Base-by-base conservation (phyloP, 1,284 basidiomycete genomes). In the Afroboletus lepidellus region DNA sequence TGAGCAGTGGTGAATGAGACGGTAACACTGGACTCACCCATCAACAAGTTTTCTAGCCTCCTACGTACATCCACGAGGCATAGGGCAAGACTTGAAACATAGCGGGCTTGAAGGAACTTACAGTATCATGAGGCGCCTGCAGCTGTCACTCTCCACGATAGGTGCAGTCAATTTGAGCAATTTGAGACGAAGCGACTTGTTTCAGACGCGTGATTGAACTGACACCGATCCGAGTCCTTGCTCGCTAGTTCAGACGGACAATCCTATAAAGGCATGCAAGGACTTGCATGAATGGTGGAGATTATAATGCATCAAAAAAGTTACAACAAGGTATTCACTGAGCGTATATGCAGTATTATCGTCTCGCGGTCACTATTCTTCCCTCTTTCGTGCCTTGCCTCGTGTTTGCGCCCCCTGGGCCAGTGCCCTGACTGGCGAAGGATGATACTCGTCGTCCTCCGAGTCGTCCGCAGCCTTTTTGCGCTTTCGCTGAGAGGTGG, bases 391-490 rank as follows among this genome's bases (percentile, higher is more conserved):
- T 1, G 41, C 60, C 59, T 58, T 69, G 23, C 72, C 66, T 44
- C 77, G 72, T 18, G 76, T 76, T 51, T 71, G 75, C 9, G 62
- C 34, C 1, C 60, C 47, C 34, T 69, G 70, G 9, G 65, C 67
- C 20, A 77, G 45, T 38, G 53, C 64, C 41, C 49, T 72, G 18
- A 79, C 55, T 15, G 77, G 72, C 9, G 68, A 60, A 12, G 79
- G 77, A 38, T 72, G 64, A 56, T 77, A 79, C n/a, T 80, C 77
- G 1, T 63, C 76, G 21, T 75, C 75, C 2, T 63, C 65, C 3
- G 71, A 72, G 0, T 70, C 65, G 8, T 41, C 51, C 3, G 0
- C 46, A 5, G 53, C 63, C 33, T 60, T 66, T 50, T 58, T 70
- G 32, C 61, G 43, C 64, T 71, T 72, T 51, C 69, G 67, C 50